Percentiles rank a stretch among this genome's conserved stretches.
Evolutionary conservation across 1,284 basidiomycete species (phyloP).

Genomic region (Irpex rosettiformis): DNA sequence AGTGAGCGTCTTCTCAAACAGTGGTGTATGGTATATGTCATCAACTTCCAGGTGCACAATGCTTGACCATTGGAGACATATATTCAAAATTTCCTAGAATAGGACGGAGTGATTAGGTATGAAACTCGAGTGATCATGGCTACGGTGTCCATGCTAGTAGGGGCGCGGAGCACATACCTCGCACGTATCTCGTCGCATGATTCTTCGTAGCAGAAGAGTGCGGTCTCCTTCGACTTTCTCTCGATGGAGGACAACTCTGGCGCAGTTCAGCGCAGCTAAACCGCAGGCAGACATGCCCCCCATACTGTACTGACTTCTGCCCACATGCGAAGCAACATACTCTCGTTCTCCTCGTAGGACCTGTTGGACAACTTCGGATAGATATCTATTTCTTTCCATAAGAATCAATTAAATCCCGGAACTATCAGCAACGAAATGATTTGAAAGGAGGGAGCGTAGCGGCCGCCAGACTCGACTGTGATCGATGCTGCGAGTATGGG

Average conservation of each 20-base stretch:
- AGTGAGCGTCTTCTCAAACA: slow-evolving; percentile 36
- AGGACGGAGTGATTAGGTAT: background rate
- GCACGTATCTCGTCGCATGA: slow-evolving; percentile 24
- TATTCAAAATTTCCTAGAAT: slow-evolving; percentile 20
- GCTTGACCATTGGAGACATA: slow-evolving; percentile 40
- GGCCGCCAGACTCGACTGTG: too few species aligned
- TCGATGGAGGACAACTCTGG: slow-evolving; percentile 41
- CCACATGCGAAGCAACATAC: slow-evolving; percentile 20
- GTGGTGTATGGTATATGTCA: slow-evolving; percentile 30
- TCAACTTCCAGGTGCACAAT: slow-evolving; percentile 57
- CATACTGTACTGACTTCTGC: slow-evolving; percentile 18
- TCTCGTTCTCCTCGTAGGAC: slow-evolving; percentile 7
- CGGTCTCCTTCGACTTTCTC: slow-evolving; percentile 27
- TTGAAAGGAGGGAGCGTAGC: too few species aligned
- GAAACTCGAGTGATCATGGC: background rate
- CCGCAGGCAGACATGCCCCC: slow-evolving; percentile 29
- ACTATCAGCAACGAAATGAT: too few species aligned
- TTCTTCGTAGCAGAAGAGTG: slow-evolving; percentile 29
- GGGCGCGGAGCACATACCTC: too few species aligned
- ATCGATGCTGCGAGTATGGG: too few species aligned
- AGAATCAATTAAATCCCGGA: too few species aligned
- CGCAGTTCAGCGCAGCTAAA: slow-evolving; percentile 60
- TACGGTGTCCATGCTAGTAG: too few species aligned
- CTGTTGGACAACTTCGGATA: background rate
- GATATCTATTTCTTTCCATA: background rate